Percentiles rank a stretch among this genome's conserved stretches.
phyloP scores from a whole-genome alignment of 2,329 filamentous ascomycete genomes.

The Hawksworthiomyces lignivorus region DNA sequence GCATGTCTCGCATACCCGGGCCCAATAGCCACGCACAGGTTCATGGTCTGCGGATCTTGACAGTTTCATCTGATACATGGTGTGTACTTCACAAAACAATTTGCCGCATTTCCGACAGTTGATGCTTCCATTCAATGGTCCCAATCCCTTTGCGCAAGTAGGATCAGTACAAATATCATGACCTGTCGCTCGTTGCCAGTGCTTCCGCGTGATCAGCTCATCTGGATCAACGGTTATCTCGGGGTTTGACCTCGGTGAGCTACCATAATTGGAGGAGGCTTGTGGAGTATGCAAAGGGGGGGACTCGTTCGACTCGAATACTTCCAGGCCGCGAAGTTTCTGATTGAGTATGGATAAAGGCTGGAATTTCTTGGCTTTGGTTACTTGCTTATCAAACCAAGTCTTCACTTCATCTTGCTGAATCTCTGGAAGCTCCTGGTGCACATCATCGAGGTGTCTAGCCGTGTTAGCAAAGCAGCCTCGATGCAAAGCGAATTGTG shows the following conservation, averaged over 20 bases:
- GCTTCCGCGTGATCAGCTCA: conserved; percentile 75
- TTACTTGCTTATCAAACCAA: conserved; percentile 92
- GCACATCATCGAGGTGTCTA: conserved; percentile 70
- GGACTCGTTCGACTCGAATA: conserved; percentile 86
- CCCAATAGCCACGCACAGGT: conserved; percentile 85
- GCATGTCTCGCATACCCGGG: conserved; percentile 95
- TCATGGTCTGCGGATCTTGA: conserved; percentile 85
- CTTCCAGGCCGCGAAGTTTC: conserved; percentile 84
- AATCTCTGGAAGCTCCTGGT: conserved; percentile 80
- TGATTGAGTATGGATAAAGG: conserved; percentile 87
- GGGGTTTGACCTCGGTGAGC: conserved; percentile 27
- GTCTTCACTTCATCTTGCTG: conserved; percentile 93
- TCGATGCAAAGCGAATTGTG: too few species aligned
- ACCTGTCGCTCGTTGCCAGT: conserved; percentile 75
- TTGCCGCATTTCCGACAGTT: conserved; percentile 92
- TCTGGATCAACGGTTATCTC: conserved; percentile 63
- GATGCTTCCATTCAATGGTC: conserved; percentile 71
- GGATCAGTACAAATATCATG: conserved; percentile 84
- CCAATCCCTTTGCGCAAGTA: conserved; percentile 71
- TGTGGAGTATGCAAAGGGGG: conserved; percentile 23
- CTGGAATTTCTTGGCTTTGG: conserved; percentile 88
- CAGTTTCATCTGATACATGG: conserved; percentile 99
- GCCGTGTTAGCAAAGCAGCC: not conserved
- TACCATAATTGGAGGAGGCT: conserved; percentile 23
- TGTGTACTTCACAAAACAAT: conserved; percentile 94